phyloP scores from a whole-genome alignment of 257 asterid genomes.

The Solanum medicagineum region DNA sequence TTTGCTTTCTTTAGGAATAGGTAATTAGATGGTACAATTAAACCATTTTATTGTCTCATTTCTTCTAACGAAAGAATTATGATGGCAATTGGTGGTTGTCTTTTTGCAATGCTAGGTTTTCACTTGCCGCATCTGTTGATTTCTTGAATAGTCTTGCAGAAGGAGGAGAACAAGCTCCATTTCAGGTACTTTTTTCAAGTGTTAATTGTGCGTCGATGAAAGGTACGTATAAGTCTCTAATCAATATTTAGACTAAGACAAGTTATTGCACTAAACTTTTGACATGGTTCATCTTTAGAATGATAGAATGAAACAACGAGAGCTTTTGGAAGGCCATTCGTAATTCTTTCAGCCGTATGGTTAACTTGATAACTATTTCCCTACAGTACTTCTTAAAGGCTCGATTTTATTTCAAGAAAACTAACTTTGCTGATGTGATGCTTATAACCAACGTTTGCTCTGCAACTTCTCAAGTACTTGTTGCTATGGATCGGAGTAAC shows the following conservation, averaged over 20 bases:
- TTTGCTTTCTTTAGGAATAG: constrained; percentile 28
- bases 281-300: background rate
- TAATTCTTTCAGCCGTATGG: background rate
- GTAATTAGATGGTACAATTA: background rate
- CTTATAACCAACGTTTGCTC: constrained; percentile 43
- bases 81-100: background rate
- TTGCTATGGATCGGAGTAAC: background rate
- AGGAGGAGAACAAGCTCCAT: constrained; percentile 43
- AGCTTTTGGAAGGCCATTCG: background rate
- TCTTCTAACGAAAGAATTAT: background rate
- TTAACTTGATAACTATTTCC: background rate
- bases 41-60: background rate
- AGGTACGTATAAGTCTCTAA: background rate
- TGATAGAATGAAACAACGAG: background rate
- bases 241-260: background rate
- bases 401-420: constrained; percentile 43
- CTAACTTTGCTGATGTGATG: constrained; percentile 56
- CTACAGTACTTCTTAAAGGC: constrained; percentile 64
- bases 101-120: constrained; percentile 32
- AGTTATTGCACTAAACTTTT: background rate
- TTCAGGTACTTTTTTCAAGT: constrained; percentile 24
- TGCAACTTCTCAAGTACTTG: constrained; percentile 40
- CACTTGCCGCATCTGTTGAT: constrained; percentile 38
- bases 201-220: background rate
- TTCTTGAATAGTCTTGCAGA: constrained; percentile 58